Conservation (phyloP, 1,139 yeast species). For the Taiozyma sp. region DNA sequence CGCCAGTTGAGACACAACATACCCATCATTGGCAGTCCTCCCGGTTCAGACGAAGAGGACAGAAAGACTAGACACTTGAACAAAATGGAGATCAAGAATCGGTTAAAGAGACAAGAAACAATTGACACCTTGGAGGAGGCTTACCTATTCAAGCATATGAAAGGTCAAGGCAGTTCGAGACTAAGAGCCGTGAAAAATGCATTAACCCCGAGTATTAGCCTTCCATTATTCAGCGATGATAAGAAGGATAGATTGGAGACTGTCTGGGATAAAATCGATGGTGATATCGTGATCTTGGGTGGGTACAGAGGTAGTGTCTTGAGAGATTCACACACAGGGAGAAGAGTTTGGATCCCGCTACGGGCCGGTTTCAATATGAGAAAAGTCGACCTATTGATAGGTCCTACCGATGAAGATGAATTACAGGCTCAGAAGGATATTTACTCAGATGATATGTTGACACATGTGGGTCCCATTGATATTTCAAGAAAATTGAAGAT, state of each 20-base stretch:
- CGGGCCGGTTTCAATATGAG: slow-evolving; percentile 77
- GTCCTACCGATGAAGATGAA: slow-evolving; percentile 65
- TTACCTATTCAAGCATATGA: slow-evolving; percentile 45
- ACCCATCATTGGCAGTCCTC: slow-evolving; percentile 25
- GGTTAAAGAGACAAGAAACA: slow-evolving; percentile 50
- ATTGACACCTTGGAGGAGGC: slow-evolving; percentile 63
- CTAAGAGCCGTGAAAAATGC: slow-evolving; percentile 64
- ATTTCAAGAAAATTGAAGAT: slow-evolving; percentile 58
- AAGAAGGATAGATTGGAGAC: slow-evolving; percentile 27
- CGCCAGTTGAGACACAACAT: slow-evolving; percentile 21
- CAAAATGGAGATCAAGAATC: slow-evolving; percentile 35
- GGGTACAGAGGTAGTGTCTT: slow-evolving; percentile 87
- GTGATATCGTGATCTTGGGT: slow-evolving; percentile 76
- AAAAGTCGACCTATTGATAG: slow-evolving; percentile 63
- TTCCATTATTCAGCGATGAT: slow-evolving; percentile 25
- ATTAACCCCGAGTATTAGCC: slow-evolving; percentile 39
- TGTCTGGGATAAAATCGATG: slow-evolving; percentile 49
- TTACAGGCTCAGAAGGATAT: slow-evolving; percentile 42
- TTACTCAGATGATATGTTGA: slow-evolving; percentile 71
- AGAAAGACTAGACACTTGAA: slow-evolving; percentile 18
- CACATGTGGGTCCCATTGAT: slow-evolving; percentile 86
- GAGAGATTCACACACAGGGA: slow-evolving; percentile 55
- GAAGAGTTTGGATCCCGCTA: slow-evolving; percentile 81
- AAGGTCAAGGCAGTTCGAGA: slow-evolving; percentile 60
- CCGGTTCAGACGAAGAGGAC: slow-evolving; percentile 25